Evolutionary conservation across 2,329 filamentous ascomycete genomes (phyloP).

Genomic region (Myriosclerotinia curreyana): DNA sequence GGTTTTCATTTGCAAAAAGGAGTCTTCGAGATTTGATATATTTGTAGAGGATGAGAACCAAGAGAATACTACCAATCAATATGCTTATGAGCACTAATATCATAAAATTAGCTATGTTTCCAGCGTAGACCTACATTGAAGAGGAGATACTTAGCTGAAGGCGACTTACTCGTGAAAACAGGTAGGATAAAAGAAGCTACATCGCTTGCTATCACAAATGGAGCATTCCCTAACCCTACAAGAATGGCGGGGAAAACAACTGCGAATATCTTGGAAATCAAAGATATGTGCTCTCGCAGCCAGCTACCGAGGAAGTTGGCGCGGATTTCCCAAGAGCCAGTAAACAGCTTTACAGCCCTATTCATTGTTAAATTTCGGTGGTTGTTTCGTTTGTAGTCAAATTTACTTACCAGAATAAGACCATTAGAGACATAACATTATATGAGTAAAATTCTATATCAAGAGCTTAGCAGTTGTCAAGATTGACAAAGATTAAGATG

Average conservation of each 20-base stretch:
- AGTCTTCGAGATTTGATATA: conserved; percentile 43
- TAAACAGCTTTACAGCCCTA: conserved; percentile 43
- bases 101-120: neutral
- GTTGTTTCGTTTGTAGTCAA: neutral
- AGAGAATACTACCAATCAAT: conserved; percentile 40
- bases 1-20: conserved; percentile 37
- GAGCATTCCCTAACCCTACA: conserved; percentile 39
- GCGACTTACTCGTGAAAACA: conserved; percentile 42
- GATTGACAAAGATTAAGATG: neutral
- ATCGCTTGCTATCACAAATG: conserved; percentile 35
- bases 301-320: conserved; percentile 33
- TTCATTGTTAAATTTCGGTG: neutral
- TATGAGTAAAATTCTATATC: conserved; percentile 49
- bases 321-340: conserved; percentile 39
- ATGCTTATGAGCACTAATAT: conserved; percentile 44
- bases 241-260: conserved; percentile 42
- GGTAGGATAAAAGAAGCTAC: conserved; percentile 40
- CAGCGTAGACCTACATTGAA: neutral
- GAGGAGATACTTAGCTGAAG: neutral
- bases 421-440: conserved; percentile 48
- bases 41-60: conserved; percentile 43
- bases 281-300: conserved; percentile 33
- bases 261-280: conserved; percentile 40
- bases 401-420: conserved; percentile 46
- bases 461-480: conserved; percentile 17